Percentiles rank a stretch among this genome's conserved stretches.
Conservation (phyloP, 495 filamentous ascomycete species). For the Penicillium waksmanii region DNA sequence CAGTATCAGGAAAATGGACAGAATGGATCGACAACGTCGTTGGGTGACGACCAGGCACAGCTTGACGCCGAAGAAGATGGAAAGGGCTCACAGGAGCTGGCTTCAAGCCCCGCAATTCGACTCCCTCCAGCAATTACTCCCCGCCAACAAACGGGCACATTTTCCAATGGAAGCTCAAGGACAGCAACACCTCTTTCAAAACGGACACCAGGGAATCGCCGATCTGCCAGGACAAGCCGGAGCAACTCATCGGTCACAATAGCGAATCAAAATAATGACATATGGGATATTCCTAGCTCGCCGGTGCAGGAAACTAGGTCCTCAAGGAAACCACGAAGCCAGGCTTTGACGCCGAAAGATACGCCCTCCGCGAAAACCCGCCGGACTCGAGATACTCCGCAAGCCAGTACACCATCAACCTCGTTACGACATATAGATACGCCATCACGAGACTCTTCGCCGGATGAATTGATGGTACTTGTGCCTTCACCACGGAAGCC, state of each 20-base stretch:
- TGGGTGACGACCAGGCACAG: slow-evolving; percentile 4
- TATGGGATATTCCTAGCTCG: slow-evolving; percentile 30
- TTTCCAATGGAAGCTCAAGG: not conserved
- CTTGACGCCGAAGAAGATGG: not conserved
- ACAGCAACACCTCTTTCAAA: not conserved
- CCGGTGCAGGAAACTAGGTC: slow-evolving; percentile 6
- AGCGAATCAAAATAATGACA: slow-evolving; percentile 8
- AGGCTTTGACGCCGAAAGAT: slow-evolving; percentile 15
- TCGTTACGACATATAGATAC: not conserved
- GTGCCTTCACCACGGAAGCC: slow-evolving; percentile 18
- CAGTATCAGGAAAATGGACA: not conserved
- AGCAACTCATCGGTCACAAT: slow-evolving; percentile 18
- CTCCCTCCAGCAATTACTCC: not conserved
- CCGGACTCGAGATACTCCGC: not conserved
- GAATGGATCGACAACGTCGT: slow-evolving; percentile 10
- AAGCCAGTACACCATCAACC: not conserved
- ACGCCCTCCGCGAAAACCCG: not conserved
- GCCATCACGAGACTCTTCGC: slow-evolving; percentile 25
- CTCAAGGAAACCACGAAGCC: slow-evolving; percentile 17
- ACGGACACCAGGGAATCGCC: slow-evolving; percentile 13
- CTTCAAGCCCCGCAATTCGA: not conserved
- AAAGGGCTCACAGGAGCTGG: not conserved
- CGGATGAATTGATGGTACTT: slow-evolving; percentile 38
- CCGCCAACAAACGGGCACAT: not conserved
- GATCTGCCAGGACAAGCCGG: slow-evolving; percentile 16